phyloP scores from a whole-genome alignment of 305 asterid species.

The Fraxinus xanthoxyloides region DNA sequence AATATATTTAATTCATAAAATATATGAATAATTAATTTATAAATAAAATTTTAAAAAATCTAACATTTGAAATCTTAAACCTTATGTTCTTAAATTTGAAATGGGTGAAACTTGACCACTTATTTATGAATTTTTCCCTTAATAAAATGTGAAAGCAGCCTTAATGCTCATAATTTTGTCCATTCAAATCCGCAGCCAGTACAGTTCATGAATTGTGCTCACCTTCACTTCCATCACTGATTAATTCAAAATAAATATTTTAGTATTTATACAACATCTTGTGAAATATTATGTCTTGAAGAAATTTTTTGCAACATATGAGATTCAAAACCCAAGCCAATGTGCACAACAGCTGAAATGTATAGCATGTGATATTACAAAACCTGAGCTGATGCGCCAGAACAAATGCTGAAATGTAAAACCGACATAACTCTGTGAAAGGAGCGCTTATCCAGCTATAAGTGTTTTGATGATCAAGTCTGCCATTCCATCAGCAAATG shows the following conservation, averaged over 20 bases:
- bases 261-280: not conserved
- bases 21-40: too few relatives aligned
- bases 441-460: constrained; percentile 28
- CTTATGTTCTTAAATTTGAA: too few relatives aligned
- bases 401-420: not conserved
- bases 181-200: not conserved
- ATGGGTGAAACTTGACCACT: too few relatives aligned
- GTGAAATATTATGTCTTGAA: not conserved
- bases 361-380: not conserved
- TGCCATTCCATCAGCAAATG: constrained; percentile 49
- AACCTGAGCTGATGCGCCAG: constrained; percentile 2
- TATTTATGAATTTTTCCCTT: too few relatives aligned
- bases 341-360: not conserved
- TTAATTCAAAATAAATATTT: not conserved
- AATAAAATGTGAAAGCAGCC: too few relatives aligned
- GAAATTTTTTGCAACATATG: not conserved
- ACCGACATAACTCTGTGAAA: constrained; percentile 4
- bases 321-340: not conserved
- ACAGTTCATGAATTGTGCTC: not conserved
- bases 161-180: not conserved
- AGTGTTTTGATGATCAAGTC: constrained; percentile 58
- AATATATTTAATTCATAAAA: too few relatives aligned
- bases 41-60: too few relatives aligned
- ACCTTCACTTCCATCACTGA: not conserved
- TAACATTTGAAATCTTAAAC: too few relatives aligned